Evolutionary conservation across 768 basidiomycete genomes (phyloP), one percentile per base, ranked within the genome.

Genomic region (Agaricus bisporus): DNA sequence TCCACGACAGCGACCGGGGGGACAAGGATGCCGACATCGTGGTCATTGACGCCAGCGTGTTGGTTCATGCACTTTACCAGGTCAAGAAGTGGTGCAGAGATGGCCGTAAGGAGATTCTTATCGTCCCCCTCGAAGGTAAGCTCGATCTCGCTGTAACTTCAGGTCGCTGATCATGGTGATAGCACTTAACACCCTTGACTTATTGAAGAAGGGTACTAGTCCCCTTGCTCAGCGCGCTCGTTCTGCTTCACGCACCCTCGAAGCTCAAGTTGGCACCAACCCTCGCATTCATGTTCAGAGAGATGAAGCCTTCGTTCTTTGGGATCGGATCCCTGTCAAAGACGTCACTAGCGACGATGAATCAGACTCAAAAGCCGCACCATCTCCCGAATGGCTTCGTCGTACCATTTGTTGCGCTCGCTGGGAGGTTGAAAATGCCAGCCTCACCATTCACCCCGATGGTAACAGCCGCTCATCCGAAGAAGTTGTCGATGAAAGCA

Each of bases 151-250:
- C 42, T 55, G 18, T 51, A 36, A 25, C 11, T 45, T 45, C 25
- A 9, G 32, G 38, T 55, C 10, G 39, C 17, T 48, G 46, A 17
- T 41, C 14, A 49, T 25, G 44, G 15, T 9, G 0, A 17, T 65
- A 95, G 93, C 88, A 8, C 77, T 97, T 25, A 95, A 93, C 62
- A 95, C 93, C 0, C 78, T 97, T 2, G 94, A 97, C 64, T 72
- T 95, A 1, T 79, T 95, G 63, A 97, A 97, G 79, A 97, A 95
- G 65, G 93, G 93, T 1, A 83, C 85, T 0, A 87, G 77, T 25
- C 70, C 80, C 0, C 76, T 92, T 10, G 91, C 93, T 0, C 82
- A 88, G 63, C 83, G 85, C 25, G 93, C 93, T 1, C 87, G 94
- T 18, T 77, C 86, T 0, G 94, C 93, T 11, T 92, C 93, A 10